phyloP scores from a whole-genome alignment of 73 alveolate species.

The Paramecium primaurelia region DNA sequence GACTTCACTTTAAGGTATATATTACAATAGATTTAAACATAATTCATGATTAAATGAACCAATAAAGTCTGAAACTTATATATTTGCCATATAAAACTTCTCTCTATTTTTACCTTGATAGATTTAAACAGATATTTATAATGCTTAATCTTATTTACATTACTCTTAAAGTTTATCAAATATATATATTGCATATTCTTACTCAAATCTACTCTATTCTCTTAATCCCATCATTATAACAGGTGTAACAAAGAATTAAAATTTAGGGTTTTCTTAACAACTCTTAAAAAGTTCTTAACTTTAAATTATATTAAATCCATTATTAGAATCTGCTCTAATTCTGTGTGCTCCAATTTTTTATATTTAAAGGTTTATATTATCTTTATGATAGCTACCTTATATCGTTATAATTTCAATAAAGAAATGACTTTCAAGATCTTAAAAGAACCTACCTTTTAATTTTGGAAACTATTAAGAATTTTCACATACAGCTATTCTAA shows the following conservation, averaged over 20 bases:
- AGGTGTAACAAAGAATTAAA: background rate
- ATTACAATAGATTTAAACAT: background rate
- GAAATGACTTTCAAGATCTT: background rate
- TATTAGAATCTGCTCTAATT: background rate
- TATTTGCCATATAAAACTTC: background rate
- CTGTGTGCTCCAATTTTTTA: background rate
- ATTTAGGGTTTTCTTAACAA: background rate
- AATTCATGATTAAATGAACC: background rate
- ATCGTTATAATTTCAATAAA: background rate
- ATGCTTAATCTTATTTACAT: background rate
- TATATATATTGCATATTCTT: background rate
- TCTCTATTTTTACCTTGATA: background rate
- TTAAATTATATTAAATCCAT: background rate
- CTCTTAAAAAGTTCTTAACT: background rate
- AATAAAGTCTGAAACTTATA: background rate
- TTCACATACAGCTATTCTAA: background rate
- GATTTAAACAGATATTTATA: background rate
- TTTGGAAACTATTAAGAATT: background rate
- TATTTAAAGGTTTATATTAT: background rate
- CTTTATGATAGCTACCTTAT: background rate
- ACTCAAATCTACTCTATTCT: background rate
- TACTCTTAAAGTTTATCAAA: background rate
- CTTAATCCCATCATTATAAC: background rate
- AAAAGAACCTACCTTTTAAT: background rate
- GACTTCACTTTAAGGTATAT: background rate